Base-by-base conservation (phyloP, 441 rosid genomes). In the Euphorbia corollata region DNA sequence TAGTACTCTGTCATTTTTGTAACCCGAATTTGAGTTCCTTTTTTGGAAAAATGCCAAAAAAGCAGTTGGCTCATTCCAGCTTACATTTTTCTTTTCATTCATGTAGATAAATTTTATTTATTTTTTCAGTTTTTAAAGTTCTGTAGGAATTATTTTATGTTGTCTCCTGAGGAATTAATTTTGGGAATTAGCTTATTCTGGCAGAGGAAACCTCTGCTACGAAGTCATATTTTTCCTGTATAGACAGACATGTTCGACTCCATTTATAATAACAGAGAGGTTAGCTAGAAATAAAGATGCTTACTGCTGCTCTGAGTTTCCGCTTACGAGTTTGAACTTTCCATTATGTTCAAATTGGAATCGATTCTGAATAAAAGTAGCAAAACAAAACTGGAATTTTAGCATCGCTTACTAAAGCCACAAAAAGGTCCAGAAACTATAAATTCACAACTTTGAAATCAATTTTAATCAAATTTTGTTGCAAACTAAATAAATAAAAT, bases 1-100 rank as follows among this genome's bases (percentile, higher is more conserved):
- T 1, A 74, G 73, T 68, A 82, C 74, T 8, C 67, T 88, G 7
- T 78, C 85, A 50, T 80, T 87, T 68, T 79, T 73, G 82, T 81
- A 83, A 83, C 78, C 30, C 50, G n/a, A 27, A 61, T 65, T 59
- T 39, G 68, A 75, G 61, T 54, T 65, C 18, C 18, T 51, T 51
- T 19, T 51, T n/a, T 48, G 15, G 34, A 58, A 55, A 66, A n/a
- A n/a, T n/a, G n/a, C n/a, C n/a, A n/a, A n/a, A 36, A 73, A 69
- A 19, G 20, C 32, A 22, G 70, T 13, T 61, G 20, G 54, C 54
- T 72, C 11, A 20, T 9, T 22, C 47, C 4, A 57, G 43, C 34
- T 45, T 57, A 59, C 16, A 6, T 23, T 34, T 50, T 65, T 18
- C 8, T 23, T 34, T 53, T 27, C 32, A 30, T 27, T 50, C 67